Base-by-base conservation (phyloP, 179 eudicot genomes). In the Camellia oleifera region DNA sequence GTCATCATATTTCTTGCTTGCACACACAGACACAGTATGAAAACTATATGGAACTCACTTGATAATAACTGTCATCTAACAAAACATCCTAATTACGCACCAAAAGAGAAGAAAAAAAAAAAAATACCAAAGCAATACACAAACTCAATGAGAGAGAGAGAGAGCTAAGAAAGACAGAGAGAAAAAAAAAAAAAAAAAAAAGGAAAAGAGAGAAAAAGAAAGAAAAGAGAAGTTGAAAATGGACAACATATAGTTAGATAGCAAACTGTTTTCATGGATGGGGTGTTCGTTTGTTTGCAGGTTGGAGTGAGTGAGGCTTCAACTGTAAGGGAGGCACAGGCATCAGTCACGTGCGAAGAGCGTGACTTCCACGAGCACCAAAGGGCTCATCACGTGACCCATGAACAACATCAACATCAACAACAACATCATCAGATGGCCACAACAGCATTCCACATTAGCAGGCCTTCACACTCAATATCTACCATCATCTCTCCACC, bases 391-490 rank as follows among this genome's bases (percentile, higher is more conserved):
- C 92, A 86, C 82, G 74, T 83, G 82, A 73, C 89, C 57, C 79
- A 83, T 70, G 79, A 77, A 4, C 82, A 78, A 32, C 87, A 86
- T 10, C 26, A 23, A 23, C 26, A 23, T 23, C 86, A 86, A 2
- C 87, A 87, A 4, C 92, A 85, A 9, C 87, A 81, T 2, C 5
- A 48, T 9, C 88, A 82, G 62, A 58, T 85, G 15, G 83, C 87
- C 13, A 83, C 88, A n/a, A 61, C 89, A 0, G 90, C 93, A 10
- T 94, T 85, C 84, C 95, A 94, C 77, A 77, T 92, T 57, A 94
- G 86, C 89, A 90, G 93, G 84, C 99, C 98, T 32, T 87, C 90
- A 20, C 83, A 89, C 61, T 83, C 98, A 0, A 90, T 92, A 4
- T 89, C 99, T 7, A 82, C 91, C 81, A 87, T 92, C 42, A 87